phyloP scores from a whole-genome alignment of 257 asterid species.

The Salvia splendens region DNA sequence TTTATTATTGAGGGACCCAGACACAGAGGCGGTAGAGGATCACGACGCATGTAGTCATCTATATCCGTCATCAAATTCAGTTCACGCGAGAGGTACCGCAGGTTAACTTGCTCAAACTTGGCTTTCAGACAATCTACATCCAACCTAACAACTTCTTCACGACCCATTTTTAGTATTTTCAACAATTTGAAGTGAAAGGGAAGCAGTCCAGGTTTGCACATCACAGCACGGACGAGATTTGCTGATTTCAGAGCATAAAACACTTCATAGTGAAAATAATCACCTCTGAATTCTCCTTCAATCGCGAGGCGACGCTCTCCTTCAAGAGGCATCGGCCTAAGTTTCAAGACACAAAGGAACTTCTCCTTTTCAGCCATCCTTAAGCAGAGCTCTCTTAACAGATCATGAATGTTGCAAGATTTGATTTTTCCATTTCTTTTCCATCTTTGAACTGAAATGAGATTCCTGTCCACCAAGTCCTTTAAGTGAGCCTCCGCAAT shows the following conservation, averaged over 20 bases:
- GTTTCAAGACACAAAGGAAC: not conserved
- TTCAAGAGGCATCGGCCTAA: not conserved
- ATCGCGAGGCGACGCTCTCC: not conserved
- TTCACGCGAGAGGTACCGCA: conserved; percentile 18
- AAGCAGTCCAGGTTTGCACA: not conserved
- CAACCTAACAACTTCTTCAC: not conserved
- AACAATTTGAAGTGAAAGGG: not conserved
- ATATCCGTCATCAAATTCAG: not conserved
- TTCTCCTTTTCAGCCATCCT: not conserved
- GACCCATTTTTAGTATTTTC: conserved; percentile 3
- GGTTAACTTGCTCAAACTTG: conserved; percentile 16
- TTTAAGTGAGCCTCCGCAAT: not conserved
- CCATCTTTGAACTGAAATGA: not conserved
- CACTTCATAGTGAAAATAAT: not conserved
- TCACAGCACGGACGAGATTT: not conserved
- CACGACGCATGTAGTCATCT: not conserved
- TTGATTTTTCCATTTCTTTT: not conserved
- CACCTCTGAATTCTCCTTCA: not conserved
- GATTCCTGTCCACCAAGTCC: not conserved
- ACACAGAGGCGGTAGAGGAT: not conserved
- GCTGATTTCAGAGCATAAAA: conserved; percentile 1
- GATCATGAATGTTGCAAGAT: conserved; percentile 1
- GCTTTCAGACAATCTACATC: not conserved
- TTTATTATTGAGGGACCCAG: conserved; percentile 7
- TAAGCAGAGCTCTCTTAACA: not conserved